Evolutionary conservation across 345 rosid genomes (phyloP), one percentile per base, ranked within the genome.

Genomic region (Rhodomyrtus tomentosa): DNA sequence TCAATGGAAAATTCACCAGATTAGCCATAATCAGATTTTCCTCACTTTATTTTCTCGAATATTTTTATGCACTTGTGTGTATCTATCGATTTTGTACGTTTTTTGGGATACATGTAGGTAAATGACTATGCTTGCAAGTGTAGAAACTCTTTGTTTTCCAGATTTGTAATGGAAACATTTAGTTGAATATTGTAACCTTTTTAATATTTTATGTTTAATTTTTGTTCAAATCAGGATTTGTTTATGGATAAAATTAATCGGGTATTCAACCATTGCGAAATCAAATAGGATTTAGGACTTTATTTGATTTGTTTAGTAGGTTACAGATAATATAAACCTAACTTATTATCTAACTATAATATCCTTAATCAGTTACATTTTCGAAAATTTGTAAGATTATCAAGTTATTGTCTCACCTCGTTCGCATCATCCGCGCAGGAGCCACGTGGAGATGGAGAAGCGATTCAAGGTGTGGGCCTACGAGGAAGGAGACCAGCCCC

Each of bases 361-460:
- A 68, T 32, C 25, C 6, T 68, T 68, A 68, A 68, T 68, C 25
- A 5, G 22, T 68, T 8, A 32, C 0, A 32, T 62, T 68, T 68
- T 1, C 7, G 38, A 68, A 68, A 59, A 29, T 0, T 32, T 32
- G 8, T 42, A 0, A 68, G 6, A 62, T 10, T 68, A 8, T 8
- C 42, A 1, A 18, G 24, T 68, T 36, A 22, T 13, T 4, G 10
- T 48, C 13, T 81, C 55, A 52, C 18, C 45, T 36, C 22, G 45
- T 36, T n/a, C 58, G 3, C 5, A 27, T 50, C 11, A 82, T 50
- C 55, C n/a, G 53, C 38, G 25, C 92, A 93, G 98, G 91, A 94
- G 98, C 85, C 95, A 94, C 85, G 58, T 50, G 42, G 94, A 93
- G 86, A 94, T 94, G 98, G 87, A 88, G 88, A 94, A 90, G 84